Evolutionary conservation across 1,284 basidiomycete species (phyloP), one percentile per base, ranked within the genome.

Genomic region (Sphagnurus paluster): DNA sequence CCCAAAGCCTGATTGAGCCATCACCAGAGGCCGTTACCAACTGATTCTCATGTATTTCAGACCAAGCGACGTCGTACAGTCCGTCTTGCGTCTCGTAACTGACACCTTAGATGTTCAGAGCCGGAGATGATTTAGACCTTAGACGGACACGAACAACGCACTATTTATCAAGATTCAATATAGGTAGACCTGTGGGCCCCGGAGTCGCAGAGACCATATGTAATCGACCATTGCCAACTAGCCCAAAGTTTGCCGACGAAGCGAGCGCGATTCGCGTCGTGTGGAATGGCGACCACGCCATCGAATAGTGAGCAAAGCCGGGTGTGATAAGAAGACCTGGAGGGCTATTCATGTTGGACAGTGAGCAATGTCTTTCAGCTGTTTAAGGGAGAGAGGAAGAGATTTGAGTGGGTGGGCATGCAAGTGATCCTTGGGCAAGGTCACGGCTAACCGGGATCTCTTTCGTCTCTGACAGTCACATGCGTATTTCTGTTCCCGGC

Each of bases 71-170:
- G 59, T 96, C 94, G 65, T 92, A 98, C 2, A 98, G 71, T 0
- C 90, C 93, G 63, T 98, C 95, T 65, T 97, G 93, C 0, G 95
- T 91, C 65, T 97, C 93, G 60, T 89, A 98, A 53, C 91, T 96
- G 54, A 56, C 44, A 53, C 52, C 57, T 51, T 62, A 58, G 20
- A 64, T 58, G 39, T 54, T 59, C 51, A 59, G 46, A 49, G 17
- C 28, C 32, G 34, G 44, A 34, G 19, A 44, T 41, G 45, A 35
- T 52, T 40, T 35, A 23, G 38, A 24, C 41, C 20, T 40, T 35
- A 23, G 38, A 24, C 41, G 17, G 39, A 30, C 13, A 26, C 5
- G 33, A 37, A 44, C 29, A 38, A 71, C 80, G 63, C 67, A 90
- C 87, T 75, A 72, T 68, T 87, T 89, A 53, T 91, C 86, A 23